Base-by-base conservation (phyloP, 2,329 filamentous ascomycete genomes). In the Emericellopsis atlantica region DNA sequence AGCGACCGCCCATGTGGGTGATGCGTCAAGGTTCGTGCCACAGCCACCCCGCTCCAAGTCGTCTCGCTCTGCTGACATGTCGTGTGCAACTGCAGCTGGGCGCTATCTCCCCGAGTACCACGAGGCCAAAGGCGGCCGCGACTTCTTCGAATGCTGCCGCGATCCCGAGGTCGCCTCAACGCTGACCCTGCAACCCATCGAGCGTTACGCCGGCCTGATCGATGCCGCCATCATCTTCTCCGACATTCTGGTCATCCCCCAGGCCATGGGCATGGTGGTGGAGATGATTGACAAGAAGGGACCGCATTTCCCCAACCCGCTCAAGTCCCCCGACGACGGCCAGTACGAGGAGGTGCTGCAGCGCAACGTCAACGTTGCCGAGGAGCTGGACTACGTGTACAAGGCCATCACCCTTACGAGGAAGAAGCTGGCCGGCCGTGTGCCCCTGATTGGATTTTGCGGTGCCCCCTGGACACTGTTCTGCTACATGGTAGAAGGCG, bases 161-260 rank as follows among this genome's bases (percentile, higher is more conserved):
- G 78, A 81, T 54, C 87, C 92, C 43, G 88, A 96, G 61, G 81
- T 96, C 48, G 87, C 92, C 39, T 95, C 88, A 26, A 93, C 84
- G 32, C 69, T 98, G 51, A 98, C 92, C 6, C 75, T 98, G 23
- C 92, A 98, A 63, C 92, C 92, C 40, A 81, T 98, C 54, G 88
- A 95, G 52, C 87, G 92, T 40, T 98, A 81, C 58, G 81, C 74
- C 34, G 89, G 88, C 35, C 80, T 98, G 46, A 78, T 98, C 51
- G 92, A 98, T 61, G 90, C 88, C 23, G 89, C 92, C 45, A 98
- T 98, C 55, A 98, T 98, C 61, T 98, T 98, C 72, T 95, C 87
- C 43, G 92, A 98, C 59, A 98, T 98, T 49, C 77, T 98, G 32
- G 92, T 98, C 36, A 89, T 98, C 47, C 92, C 92, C 0, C 92